Percentiles rank a stretch among this genome's conserved stretches.
Evolutionary conservation across 2,329 filamentous ascomycete species (phyloP).

Genomic region (Fusarium scirpi): DNA sequence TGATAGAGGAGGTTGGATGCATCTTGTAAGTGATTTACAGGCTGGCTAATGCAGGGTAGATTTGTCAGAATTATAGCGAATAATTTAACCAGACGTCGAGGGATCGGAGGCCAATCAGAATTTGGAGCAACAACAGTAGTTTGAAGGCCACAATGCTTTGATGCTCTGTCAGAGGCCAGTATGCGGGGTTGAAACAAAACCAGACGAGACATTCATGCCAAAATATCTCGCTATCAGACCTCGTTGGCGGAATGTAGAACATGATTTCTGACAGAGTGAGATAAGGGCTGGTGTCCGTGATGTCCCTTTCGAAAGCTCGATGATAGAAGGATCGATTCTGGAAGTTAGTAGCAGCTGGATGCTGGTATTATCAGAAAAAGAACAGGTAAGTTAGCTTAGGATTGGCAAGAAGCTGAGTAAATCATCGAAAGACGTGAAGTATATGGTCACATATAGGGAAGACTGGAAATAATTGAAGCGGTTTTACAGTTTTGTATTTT

Average conservation of each 20-base stretch:
- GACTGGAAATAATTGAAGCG: not conserved
- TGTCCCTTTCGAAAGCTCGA: not conserved
- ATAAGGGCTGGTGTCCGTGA: not conserved
- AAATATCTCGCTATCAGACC: not conserved
- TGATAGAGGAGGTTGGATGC: not conserved
- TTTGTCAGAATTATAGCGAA: not conserved
- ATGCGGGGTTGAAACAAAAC: not conserved
- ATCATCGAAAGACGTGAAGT: not conserved
- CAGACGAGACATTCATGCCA: not conserved
- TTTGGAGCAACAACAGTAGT: not conserved
- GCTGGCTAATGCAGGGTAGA: not conserved
- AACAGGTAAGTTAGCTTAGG: not conserved
- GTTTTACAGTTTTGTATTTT: slow-evolving; percentile 33
- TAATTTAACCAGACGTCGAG: slow-evolving; percentile 13
- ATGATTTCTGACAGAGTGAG: not conserved
- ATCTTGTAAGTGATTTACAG: not conserved
- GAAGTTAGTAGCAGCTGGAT: not conserved
- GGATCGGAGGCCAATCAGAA: not conserved
- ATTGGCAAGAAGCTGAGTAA: not conserved
- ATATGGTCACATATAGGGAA: not conserved
- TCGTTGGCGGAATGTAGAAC: not conserved
- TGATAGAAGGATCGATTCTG: not conserved
- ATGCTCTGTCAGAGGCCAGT: not conserved
- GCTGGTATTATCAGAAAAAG: not conserved
- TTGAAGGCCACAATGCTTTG: not conserved